Evolutionary conservation across 2,329 filamentous ascomycete species (phyloP), one percentile per base, ranked within the genome.

Genomic region (Furcasterigmium furcatum): DNA sequence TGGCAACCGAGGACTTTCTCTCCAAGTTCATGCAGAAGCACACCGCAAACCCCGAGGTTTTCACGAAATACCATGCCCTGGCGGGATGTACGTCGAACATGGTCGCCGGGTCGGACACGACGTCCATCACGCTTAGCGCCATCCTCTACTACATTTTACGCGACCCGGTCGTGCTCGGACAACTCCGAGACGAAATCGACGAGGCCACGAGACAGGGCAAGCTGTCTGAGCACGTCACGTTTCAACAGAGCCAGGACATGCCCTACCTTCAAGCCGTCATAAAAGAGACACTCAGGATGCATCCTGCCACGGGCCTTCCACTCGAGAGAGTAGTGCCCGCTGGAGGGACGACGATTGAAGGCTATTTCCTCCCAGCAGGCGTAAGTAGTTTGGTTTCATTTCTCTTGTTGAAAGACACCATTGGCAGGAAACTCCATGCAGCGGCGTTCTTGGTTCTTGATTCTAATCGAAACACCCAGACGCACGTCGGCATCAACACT

Each of bases 181-280:
- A 61, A 34, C 54, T 76, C 3, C 55, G 58, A 2, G 16, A 51
- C 0, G 73, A 77, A 46, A 58, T 76, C 20, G 63, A 68, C 25
- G 48, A 42, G 2, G 58, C 57, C 34, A 16, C 40, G 21, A 21
- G 36, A 34, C 47, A 46, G 8, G 41, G 46, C 4, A 39, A 48
- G 6, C 8, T 46, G 34, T 48, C 47, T 6, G 42, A 52, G 2
- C 24, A 43, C 5, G 46, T 59, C 22, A 53, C 53, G 1, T 66
- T 61, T 42, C 54, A 54, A 27, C 52, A 62, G n/a, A 49, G 53
- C 2, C 57, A 62, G 45, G 46, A 56, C 3, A 53, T 72, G 45
- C 66, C 64, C 0, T 78, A 76, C 47, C 61, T 80, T 2, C 70
- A 79, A 47, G 75, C 75, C 1, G 67, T 73, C 1, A 70, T 80